Percentiles rank a stretch among this genome's conserved stretches.
Evolutionary conservation across 176 grass and related monocot species (phyloP).

Genomic region (bread wheat (Triticum aestivum)): DNA sequence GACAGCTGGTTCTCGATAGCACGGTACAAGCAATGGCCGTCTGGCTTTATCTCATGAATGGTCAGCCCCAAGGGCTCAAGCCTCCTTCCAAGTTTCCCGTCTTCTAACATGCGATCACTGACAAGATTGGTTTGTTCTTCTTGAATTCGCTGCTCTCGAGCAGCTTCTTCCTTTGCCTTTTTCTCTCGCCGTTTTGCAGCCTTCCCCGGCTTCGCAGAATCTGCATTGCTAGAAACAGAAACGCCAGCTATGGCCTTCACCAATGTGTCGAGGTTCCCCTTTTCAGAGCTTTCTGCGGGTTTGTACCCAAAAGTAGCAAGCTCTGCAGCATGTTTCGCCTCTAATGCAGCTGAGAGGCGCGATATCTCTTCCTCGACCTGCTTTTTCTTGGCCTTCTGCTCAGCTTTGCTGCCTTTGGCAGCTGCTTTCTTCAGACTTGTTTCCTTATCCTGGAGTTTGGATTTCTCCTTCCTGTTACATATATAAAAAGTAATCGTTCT

Average conservation of each 20-base stretch:
- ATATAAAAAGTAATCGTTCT: neutral
- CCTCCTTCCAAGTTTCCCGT: slow-evolving; percentile 66
- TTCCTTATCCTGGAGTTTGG: slow-evolving; percentile 88
- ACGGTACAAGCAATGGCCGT: slow-evolving; percentile 93
- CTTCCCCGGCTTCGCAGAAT: slow-evolving; percentile 73
- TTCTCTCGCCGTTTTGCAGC: slow-evolving; percentile 58
- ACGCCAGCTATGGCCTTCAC: slow-evolving; percentile 90
- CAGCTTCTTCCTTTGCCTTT: slow-evolving; percentile 91
- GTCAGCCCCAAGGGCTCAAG: slow-evolving; percentile 73
- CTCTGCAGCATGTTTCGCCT: slow-evolving; percentile 70
- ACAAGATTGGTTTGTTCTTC: slow-evolving; percentile 89
- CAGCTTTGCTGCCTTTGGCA: slow-evolving; percentile 96
- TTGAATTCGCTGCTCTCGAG: slow-evolving; percentile 88
- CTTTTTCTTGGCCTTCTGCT: slow-evolving; percentile 98
- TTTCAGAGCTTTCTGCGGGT: slow-evolving; percentile 40
- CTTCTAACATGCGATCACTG: slow-evolving; percentile 77
- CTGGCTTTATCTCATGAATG: slow-evolving; percentile 89
- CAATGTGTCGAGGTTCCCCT: slow-evolving; percentile 66
- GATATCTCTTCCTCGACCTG: slow-evolving; percentile 87
- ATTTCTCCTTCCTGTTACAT: slow-evolving; percentile 72
- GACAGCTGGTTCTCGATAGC: slow-evolving; percentile 87
- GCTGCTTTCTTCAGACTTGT: slow-evolving; percentile 83
- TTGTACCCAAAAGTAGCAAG: slow-evolving; percentile 84
- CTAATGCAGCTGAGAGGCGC: slow-evolving; percentile 57
- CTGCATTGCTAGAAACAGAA: slow-evolving; percentile 42